phyloP scores from a whole-genome alignment of 2,329 filamentous ascomycete genomes.

The Aschersonia sp. region DNA sequence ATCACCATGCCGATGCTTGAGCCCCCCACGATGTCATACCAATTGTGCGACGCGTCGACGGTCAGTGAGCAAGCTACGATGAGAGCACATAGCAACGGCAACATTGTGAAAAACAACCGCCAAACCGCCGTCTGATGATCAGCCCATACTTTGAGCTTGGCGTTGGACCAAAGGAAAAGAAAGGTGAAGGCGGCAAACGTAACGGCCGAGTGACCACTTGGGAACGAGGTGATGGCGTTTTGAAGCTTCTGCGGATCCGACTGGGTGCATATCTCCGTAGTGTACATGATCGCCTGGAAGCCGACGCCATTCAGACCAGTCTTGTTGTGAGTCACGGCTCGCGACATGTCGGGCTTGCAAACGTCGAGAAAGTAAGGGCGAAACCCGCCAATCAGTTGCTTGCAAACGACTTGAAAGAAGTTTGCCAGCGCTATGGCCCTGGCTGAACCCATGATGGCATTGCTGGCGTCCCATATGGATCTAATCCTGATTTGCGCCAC shows the following conservation, averaged over 20 bases:
- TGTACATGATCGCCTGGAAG: slow-evolving; percentile 48
- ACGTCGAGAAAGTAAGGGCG: slow-evolving; percentile 50
- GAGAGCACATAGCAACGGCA: slow-evolving; percentile 44
- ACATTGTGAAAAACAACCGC: slow-evolving; percentile 45
- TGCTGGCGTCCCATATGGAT: slow-evolving; percentile 46
- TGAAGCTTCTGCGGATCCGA: slow-evolving; percentile 39
- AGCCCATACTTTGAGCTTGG: slow-evolving; percentile 55
- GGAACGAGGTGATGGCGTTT: slow-evolving; percentile 49
- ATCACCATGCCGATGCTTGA: slow-evolving; percentile 47
- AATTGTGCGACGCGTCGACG: slow-evolving; percentile 53
- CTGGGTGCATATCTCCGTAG: slow-evolving; percentile 44
- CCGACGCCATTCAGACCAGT: slow-evolving; percentile 31
- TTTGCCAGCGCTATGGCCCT: slow-evolving; percentile 45
- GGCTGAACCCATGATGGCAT: slow-evolving; percentile 44
- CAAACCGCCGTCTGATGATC: slow-evolving; percentile 54
- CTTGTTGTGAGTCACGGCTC: slow-evolving; percentile 19
- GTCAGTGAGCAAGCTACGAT: slow-evolving; percentile 47
- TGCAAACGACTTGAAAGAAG: slow-evolving; percentile 52
- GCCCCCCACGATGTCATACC: slow-evolving; percentile 55
- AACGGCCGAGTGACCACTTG: slow-evolving; percentile 52
- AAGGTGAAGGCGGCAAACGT: slow-evolving; percentile 51
- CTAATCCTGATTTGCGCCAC: slow-evolving; percentile 42
- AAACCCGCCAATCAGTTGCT: slow-evolving; percentile 50
- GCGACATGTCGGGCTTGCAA: slow-evolving; percentile 42
- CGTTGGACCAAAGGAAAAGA: slow-evolving; percentile 54